Conservation (phyloP, 495 filamentous ascomycete genomes). For the Penicillium desertorum region DNA sequence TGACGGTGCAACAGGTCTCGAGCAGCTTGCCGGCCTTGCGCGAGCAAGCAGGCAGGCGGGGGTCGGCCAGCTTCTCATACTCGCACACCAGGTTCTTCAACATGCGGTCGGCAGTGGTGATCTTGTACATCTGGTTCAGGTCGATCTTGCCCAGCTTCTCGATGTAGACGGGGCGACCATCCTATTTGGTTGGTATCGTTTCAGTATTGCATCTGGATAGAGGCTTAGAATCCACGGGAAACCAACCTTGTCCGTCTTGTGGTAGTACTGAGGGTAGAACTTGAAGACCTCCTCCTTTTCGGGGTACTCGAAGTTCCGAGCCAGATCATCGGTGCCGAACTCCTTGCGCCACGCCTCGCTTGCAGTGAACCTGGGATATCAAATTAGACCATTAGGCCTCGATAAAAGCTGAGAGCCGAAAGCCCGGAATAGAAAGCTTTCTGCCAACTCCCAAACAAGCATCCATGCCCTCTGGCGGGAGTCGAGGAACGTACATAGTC, state of each 20-base stretch:
- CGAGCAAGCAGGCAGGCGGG: slow-evolving; percentile 90
- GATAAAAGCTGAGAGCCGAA: not conserved
- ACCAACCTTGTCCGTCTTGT: slow-evolving; percentile 94
- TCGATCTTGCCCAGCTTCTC: slow-evolving; percentile 95
- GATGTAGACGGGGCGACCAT: slow-evolving; percentile 95
- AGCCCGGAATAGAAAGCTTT: slow-evolving; percentile 1
- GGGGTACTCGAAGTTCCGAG: slow-evolving; percentile 77
- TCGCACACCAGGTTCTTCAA: slow-evolving; percentile 91
- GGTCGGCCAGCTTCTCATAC: slow-evolving; percentile 93
- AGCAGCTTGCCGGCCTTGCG: slow-evolving; percentile 86
- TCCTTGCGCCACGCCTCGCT: slow-evolving; percentile 89
- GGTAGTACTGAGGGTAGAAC: slow-evolving; percentile 98
- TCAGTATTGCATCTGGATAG: slow-evolving; percentile 11
- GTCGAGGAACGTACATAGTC: slow-evolving; percentile 63
- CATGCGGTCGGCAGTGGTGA: slow-evolving; percentile 92
- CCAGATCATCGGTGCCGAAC: slow-evolving; percentile 81
- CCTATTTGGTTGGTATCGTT: slow-evolving; percentile 49
- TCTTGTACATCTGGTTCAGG: slow-evolving; percentile 83
- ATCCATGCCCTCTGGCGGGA: not conserved
- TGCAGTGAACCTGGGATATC: slow-evolving; percentile 73
- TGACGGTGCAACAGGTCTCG: slow-evolving; percentile 96
- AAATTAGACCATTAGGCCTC: slow-evolving; percentile 13
- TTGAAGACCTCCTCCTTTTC: slow-evolving; percentile 87
- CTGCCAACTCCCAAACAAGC: not conserved
- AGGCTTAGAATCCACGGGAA: not conserved